phyloP scores from a whole-genome alignment of 169 alveolate species.

The Plasmodium gallinaceum region DNA sequence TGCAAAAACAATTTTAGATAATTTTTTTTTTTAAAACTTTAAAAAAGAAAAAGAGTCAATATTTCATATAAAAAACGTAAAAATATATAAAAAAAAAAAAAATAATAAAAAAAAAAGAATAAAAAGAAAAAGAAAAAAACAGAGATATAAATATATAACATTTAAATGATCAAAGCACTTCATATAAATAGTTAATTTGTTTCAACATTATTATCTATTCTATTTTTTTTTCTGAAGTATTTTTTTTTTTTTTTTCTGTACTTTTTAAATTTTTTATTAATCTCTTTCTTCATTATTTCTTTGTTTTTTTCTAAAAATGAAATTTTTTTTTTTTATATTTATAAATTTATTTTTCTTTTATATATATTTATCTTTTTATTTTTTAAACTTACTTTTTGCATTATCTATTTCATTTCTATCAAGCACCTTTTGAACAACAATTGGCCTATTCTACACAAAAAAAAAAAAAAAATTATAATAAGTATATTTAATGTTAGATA shows the following conservation, averaged over 20 bases:
- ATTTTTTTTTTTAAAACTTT: too few species aligned
- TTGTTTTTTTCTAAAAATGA: neutral
- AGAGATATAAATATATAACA: neutral
- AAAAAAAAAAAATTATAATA: neutral
- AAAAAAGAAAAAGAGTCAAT: too few species aligned
- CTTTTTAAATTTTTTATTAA: slow-evolving; percentile 1
- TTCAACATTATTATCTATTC: slow-evolving; percentile 4
- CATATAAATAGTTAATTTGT: neutral
- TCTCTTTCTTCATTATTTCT: neutral
- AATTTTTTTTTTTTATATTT: neutral
- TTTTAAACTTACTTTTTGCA: slow-evolving; percentile 15
- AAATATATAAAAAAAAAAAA: too few species aligned
- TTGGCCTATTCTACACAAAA: slow-evolving; percentile 23
- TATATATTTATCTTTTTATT: neutral
- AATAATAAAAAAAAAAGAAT: neutral
- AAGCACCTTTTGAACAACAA: slow-evolving; percentile 27
- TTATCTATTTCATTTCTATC: slow-evolving; percentile 12
- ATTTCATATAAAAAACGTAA: too few species aligned
- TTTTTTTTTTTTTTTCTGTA: slow-evolving; percentile 6
- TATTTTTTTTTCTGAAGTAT: slow-evolving; percentile 11
- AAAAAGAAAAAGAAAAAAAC: neutral
- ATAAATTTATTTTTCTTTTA: neutral
- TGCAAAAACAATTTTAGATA: too few species aligned
- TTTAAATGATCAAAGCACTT: neutral
- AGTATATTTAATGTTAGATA: neutral